These are phyloP conservation scores for Nemania sp. DNA, from an alignment of 2,329 filamentous ascomycete species.

Conservation along the genomic window DNA sequence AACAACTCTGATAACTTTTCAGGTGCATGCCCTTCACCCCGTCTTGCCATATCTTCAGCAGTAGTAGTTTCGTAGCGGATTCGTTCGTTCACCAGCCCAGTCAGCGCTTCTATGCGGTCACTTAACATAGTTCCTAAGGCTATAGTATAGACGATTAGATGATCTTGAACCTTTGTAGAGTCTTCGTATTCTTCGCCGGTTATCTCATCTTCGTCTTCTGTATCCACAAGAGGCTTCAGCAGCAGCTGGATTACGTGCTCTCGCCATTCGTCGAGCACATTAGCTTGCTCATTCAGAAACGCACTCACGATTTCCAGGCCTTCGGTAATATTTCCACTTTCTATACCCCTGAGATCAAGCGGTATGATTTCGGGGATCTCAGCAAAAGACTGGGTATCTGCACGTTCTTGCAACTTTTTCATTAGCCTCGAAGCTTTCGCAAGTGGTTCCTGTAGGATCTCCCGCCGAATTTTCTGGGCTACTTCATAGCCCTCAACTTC, in stretches of 20 bases:
- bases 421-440: constrained; percentile 67
- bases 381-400: constrained; percentile 59
- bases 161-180: constrained; percentile 85
- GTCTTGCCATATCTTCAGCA: constrained; percentile 63
- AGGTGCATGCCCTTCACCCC: constrained; percentile 72
- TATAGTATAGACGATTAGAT: constrained; percentile 85
- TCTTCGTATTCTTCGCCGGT: constrained; percentile 91
- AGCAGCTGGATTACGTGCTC: constrained; percentile 73
- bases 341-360: constrained; percentile 66
- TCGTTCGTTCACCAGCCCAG: constrained; percentile 76
- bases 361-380: constrained; percentile 65
- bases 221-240: constrained; percentile 76
- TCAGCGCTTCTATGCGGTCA: constrained; percentile 77
- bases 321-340: constrained; percentile 69
- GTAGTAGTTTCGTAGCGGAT: constrained; percentile 72
- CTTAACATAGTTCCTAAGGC: constrained; percentile 74
- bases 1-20: constrained; percentile 61
- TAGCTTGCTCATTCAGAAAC: constrained; percentile 73
- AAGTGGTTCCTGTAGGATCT: constrained; percentile 68
- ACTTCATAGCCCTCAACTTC: constrained; percentile 76
- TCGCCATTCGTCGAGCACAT: constrained; percentile 74
- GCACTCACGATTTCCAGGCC: constrained; percentile 67
- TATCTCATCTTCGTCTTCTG: constrained; percentile 72
- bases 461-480: constrained; percentile 76
- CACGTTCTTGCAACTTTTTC: constrained; percentile 60